Percentiles rank a stretch among this genome's conserved stretches.
Conservation (phyloP, 2,329 filamentous ascomycete genomes). For the Colletotrichum tropicale region DNA sequence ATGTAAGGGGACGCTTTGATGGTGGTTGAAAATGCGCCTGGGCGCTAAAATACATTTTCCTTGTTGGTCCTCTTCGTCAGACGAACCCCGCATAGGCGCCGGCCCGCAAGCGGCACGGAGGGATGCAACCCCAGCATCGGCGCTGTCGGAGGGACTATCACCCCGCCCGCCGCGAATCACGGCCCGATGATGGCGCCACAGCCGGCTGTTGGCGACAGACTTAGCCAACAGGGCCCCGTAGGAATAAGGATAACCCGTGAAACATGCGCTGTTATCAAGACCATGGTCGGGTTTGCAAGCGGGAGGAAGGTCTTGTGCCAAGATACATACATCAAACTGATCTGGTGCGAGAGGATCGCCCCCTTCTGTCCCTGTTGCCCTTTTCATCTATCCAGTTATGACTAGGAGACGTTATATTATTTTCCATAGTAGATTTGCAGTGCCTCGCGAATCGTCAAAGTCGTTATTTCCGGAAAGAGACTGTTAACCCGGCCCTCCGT, state of each 20-base stretch:
- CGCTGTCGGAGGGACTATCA: neutral
- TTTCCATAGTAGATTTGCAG: neutral
- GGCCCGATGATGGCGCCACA: neutral
- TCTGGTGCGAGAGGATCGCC: fast-evolving
- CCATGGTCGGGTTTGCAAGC: neutral
- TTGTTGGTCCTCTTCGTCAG: neutral
- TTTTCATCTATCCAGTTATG: neutral
- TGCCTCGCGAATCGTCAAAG: neutral
- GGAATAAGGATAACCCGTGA: neutral
- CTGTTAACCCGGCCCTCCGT: neutral
- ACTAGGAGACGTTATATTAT: fast-evolving
- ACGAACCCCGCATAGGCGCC: neutral
- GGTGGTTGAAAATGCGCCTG: neutral
- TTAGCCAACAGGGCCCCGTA: neutral
- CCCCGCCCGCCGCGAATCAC: neutral
- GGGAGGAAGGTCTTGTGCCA: neutral
- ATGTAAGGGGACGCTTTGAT: fast-evolving
- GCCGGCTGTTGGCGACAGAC: neutral
- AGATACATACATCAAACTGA: neutral
- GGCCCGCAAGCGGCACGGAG: neutral
- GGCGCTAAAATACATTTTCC: neutral
- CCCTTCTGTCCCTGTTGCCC: no score
- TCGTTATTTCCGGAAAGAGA: neutral
- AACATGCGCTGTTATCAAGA: neutral
- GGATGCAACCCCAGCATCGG: neutral